Percentiles rank a stretch among this genome's conserved stretches.
These are phyloP conservation scores for Cladorrhinum sp. DNA, from an alignment of 2,329 filamentous ascomycete species.

Conservation along the genomic window DNA sequence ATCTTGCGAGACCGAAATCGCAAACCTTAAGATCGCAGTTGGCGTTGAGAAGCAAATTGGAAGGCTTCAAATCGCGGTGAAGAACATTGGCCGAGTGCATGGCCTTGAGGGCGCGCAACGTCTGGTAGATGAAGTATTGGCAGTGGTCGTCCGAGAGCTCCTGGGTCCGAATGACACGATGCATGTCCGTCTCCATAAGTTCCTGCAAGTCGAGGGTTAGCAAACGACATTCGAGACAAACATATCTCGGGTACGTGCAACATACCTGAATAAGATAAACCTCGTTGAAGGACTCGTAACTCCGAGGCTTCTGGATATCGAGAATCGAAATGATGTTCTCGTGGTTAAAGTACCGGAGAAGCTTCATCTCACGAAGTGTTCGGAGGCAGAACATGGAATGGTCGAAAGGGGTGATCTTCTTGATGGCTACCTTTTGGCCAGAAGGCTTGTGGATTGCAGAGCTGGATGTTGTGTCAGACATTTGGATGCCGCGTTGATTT, in stretches of 20 bases:
- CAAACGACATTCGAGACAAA: background rate
- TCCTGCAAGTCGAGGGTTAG: constrained; percentile 55
- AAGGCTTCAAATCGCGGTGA: constrained; percentile 95
- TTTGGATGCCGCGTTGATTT: background rate
- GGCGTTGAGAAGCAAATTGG: constrained; percentile 92
- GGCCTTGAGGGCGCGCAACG: constrained; percentile 91
- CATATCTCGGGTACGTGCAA: background rate
- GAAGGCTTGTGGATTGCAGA: constrained; percentile 98
- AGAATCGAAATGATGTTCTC: constrained; percentile 99
- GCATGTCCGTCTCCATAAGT: constrained; percentile 99
- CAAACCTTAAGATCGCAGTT: constrained; percentile 99
- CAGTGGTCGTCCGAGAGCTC: constrained; percentile 98
- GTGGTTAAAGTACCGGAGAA: constrained; percentile 97
- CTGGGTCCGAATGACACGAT: constrained; percentile 96
- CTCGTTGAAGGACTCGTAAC: constrained; percentile 93
- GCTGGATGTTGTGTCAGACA: constrained; percentile 46
- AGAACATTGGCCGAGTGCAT: constrained; percentile 99
- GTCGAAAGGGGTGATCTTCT: constrained; percentile 99
- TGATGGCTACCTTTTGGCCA: constrained; percentile 97
- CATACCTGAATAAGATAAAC: constrained; percentile 96
- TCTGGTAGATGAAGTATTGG: constrained; percentile 99
- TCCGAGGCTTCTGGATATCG: constrained; percentile 96
- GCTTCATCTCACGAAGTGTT: constrained; percentile 98
- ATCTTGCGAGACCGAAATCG: constrained; percentile 94
- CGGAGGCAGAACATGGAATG: constrained; percentile 98